A percentile compares a stretch with the other conserved stretches of the same genome.
Conservation (phyloP, 345 rosid species). For the Hirschfeldia incana region DNA sequence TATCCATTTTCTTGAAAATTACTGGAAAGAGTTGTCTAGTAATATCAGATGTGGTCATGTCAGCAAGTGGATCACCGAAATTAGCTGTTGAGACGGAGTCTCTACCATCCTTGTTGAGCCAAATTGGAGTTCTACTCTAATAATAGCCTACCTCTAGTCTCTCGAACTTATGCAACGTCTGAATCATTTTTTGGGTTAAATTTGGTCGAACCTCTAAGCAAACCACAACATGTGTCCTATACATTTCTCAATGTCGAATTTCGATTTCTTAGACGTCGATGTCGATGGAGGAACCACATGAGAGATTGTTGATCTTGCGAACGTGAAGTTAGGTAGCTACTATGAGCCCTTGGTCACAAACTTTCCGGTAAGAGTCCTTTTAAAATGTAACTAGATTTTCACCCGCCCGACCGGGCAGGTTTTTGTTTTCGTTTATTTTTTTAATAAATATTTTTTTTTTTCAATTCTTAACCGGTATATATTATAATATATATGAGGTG, state of each 20-base stretch:
- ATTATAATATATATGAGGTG: too few species aligned
- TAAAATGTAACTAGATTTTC: too few species aligned
- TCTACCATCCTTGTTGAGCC: neutral
- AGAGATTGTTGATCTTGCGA: neutral
- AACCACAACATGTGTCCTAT: slow-evolving; percentile 1
- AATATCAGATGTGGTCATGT: neutral
- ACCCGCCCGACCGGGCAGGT: too few species aligned
- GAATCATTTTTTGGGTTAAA: neutral
- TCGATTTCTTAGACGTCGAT: neutral
- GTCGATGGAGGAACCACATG: too few species aligned
- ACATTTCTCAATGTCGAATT: neutral
- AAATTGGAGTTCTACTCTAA: neutral
- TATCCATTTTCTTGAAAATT: neutral
- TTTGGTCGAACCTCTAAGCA: slow-evolving; percentile 1
- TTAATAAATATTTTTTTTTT: too few species aligned
- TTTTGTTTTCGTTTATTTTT: too few species aligned
- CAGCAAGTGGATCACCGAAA: neutral
- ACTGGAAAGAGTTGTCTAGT: neutral
- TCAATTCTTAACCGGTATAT: too few species aligned
- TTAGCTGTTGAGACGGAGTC: neutral
- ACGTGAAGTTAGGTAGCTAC: neutral
- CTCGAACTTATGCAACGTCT: neutral
- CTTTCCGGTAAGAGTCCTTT: neutral
- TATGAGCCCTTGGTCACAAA: neutral
- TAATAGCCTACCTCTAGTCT: neutral